Evolutionary conservation across 2,329 filamentous ascomycete species (phyloP).

Genomic region (Aspergillus vadensis): DNA sequence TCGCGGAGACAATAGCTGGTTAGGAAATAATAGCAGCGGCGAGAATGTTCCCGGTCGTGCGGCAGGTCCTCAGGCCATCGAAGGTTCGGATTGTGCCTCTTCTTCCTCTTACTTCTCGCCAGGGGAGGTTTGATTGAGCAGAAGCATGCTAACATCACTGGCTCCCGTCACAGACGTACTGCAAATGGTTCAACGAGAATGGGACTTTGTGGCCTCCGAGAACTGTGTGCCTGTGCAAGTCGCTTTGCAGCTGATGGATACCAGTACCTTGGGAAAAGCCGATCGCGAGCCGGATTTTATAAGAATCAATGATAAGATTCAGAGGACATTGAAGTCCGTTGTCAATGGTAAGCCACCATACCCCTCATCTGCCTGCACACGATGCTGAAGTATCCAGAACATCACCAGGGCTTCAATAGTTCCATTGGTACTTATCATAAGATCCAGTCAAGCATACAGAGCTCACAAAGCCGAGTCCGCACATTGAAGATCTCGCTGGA

Average conservation of each 20-base stretch:
- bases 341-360: conserved; percentile 65
- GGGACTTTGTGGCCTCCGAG: conserved; percentile 86
- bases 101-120: background rate
- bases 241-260: conserved; percentile 91
- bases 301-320: conserved; percentile 81
- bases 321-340: conserved; percentile 87
- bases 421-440: conserved; percentile 99
- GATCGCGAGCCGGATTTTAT: conserved; percentile 85
- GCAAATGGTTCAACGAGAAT: conserved; percentile 81
- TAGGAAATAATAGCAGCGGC: conserved; percentile 24
- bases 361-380: no score
- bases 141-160: background rate
- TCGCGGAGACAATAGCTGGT: conserved; percentile 25
- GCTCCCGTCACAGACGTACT: conserved; percentile 58
- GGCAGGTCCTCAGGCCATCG: conserved; percentile 38
- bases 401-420: conserved; percentile 98
- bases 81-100: conserved; percentile 31
- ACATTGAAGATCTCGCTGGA: conserved; percentile 79
- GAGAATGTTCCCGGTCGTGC: conserved; percentile 20
- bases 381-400: conserved; percentile 57
- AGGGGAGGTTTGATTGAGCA: background rate
- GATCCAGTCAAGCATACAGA: conserved; percentile 89
- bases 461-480: conserved; percentile 82
- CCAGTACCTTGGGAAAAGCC: conserved; percentile 87
- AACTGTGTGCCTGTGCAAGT: conserved; percentile 92